A percentile compares a stretch with the other conserved stretches of the same genome.
phyloP scores from a whole-genome alignment of 768 basidiomycete species.

The Tricholoma terreum region DNA sequence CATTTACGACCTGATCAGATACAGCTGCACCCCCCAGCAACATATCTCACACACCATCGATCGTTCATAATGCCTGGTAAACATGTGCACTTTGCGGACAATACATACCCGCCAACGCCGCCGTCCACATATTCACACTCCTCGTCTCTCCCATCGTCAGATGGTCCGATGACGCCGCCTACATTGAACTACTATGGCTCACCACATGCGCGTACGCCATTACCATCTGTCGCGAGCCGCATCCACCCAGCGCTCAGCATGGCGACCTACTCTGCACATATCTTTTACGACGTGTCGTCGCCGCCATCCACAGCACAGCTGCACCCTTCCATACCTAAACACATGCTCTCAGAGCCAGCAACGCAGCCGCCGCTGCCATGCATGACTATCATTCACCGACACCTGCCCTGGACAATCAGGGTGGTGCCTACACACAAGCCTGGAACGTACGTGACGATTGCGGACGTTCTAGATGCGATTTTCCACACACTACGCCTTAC shows the following conservation, averaged over 20 bases:
- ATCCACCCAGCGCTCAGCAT: conserved; percentile 14
- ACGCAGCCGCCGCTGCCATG: conserved; percentile 30
- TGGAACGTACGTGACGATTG: conserved; percentile 29
- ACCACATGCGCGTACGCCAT: conserved; percentile 11
- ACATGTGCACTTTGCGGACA: conserved; percentile 23
- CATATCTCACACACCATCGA: neutral
- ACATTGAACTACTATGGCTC: conserved; percentile 13
- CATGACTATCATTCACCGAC: conserved; percentile 30
- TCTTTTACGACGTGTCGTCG: conserved; percentile 14
- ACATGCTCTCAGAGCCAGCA: conserved; percentile 29
- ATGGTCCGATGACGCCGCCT: conserved; percentile 14
- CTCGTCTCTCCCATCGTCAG: conserved; percentile 17
- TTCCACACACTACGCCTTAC: conserved; percentile 41
- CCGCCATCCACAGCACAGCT: conserved; percentile 7
- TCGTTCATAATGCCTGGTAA: conserved; percentile 26
- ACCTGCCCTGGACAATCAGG: conserved; percentile 33
- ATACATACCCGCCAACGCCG: conserved; percentile 15
- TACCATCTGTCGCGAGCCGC: conserved; percentile 10
- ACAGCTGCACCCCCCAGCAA: neutral
- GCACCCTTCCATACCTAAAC: conserved; percentile 18
- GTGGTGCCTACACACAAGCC: conserved; percentile 24
- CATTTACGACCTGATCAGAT: neutral
- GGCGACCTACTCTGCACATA: neutral
- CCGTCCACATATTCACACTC: conserved; percentile 9
- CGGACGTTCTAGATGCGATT: conserved; percentile 47